Percentiles rank a stretch among this genome's conserved stretches.
Evolutionary conservation across 2,329 filamentous ascomycete genomes (phyloP).

Genomic region (Huntiella savannae): DNA sequence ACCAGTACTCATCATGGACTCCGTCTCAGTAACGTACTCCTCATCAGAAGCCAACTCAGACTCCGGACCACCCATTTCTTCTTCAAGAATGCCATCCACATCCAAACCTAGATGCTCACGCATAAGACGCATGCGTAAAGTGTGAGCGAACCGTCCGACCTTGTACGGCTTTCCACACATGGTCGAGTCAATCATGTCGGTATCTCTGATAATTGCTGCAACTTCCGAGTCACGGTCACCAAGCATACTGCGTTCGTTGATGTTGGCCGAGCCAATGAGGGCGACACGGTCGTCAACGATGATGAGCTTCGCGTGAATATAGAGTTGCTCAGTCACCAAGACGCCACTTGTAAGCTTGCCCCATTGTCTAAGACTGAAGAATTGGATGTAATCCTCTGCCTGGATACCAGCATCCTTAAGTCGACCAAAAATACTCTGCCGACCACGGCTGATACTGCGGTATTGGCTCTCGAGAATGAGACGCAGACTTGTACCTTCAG

Average conservation of each 20-base stretch:
- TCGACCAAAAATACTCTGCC: slow-evolving; percentile 78
- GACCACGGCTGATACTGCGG: slow-evolving; percentile 83
- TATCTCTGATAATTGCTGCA: slow-evolving; percentile 77
- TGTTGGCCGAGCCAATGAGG: slow-evolving; percentile 93
- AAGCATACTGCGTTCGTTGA: slow-evolving; percentile 93
- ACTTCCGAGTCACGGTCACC: slow-evolving; percentile 83
- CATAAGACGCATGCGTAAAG: slow-evolving; percentile 83
- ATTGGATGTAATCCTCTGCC: slow-evolving; percentile 86
- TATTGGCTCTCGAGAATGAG: slow-evolving; percentile 96
- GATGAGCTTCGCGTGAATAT: slow-evolving; percentile 95
- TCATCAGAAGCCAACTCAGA: slow-evolving; percentile 29
- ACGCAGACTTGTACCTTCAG: slow-evolving; percentile 84
- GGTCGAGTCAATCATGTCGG: slow-evolving; percentile 74
- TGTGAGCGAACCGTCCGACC: slow-evolving; percentile 83
- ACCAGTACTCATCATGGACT: slow-evolving; percentile 11
- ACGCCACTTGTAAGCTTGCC: slow-evolving; percentile 72
- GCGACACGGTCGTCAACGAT: slow-evolving; percentile 85
- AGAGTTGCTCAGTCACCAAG: slow-evolving; percentile 85
- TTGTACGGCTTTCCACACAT: slow-evolving; percentile 84
- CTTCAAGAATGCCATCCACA: slow-evolving; percentile 74
- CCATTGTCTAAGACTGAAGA: slow-evolving; percentile 85
- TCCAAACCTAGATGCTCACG: slow-evolving; percentile 91
- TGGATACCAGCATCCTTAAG: slow-evolving; percentile 65
- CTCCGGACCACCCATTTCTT: slow-evolving; percentile 50
- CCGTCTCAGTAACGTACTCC: slow-evolving; percentile 35